These are phyloP conservation scores for Scutellaria galericulata DNA, from an alignment of 257 asterid genomes.

Conservation along the genomic window DNA sequence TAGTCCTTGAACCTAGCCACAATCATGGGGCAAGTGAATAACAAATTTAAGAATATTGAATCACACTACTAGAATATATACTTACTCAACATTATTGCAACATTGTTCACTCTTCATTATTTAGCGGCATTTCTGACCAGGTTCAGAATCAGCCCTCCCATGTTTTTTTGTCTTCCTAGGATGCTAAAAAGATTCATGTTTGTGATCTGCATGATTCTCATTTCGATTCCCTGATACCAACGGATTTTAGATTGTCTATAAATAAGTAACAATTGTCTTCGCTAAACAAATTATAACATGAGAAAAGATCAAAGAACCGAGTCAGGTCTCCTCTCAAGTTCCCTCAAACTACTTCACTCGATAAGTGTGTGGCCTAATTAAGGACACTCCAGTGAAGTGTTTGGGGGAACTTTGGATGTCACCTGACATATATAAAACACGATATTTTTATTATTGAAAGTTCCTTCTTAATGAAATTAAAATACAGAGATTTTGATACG, in stretches of 20 bases:
- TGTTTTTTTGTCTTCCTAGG: conserved; percentile 12
- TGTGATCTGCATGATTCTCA: background rate
- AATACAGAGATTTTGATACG: too few species aligned
- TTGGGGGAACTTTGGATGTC: conserved; percentile 74
- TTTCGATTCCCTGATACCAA: background rate
- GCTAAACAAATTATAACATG: conserved; percentile 2
- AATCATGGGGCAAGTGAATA: too few species aligned
- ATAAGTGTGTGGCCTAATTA: background rate
- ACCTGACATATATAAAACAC: conserved; percentile 27
- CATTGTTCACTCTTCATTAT: conserved; percentile 30
- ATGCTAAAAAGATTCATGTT: background rate
- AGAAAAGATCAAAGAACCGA: background rate
- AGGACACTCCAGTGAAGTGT: conserved; percentile 56
- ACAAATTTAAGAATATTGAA: too few species aligned
- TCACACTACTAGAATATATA: too few species aligned
- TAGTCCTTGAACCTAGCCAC: too few species aligned
- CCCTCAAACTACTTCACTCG: conserved; percentile 54
- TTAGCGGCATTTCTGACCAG: conserved; percentile 41
- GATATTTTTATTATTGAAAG: too few species aligned
- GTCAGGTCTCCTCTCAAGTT: conserved; percentile 55
- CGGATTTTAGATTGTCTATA: background rate
- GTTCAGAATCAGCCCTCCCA: conserved; percentile 38
- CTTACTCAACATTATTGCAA: background rate
- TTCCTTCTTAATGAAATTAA: too few species aligned
- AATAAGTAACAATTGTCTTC: background rate